Evolutionary conservation across 352 stramenopile genomes (phyloP), one percentile per base, ranked within the genome.

Genomic region (Phytophthora citricola): DNA sequence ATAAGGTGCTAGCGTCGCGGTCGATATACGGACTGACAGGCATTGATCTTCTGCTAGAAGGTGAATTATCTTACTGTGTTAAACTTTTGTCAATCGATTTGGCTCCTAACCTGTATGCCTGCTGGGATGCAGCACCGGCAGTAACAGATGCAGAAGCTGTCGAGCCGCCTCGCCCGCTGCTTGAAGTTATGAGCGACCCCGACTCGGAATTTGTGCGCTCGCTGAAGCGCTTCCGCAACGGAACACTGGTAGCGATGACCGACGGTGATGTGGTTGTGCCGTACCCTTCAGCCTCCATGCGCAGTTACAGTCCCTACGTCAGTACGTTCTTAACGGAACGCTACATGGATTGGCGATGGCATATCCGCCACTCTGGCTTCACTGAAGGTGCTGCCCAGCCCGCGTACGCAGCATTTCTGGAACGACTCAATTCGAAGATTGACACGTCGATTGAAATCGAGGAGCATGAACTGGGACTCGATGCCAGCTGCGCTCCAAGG

Each of bases 251-350:
- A 17, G 86, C 86, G 14, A 89, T 94, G 76, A 87, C 85, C 10
- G 83, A 94, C 22, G 86, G 86, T 26, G 86, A 94, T 38, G 61
- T 92, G 15, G 68, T 92, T 31, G 86, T 94, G 29, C 86, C 83
- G 24, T 92, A 87, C 31, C 68, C 83, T 5, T 92, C 86, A 4
- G 83, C 82, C 7, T 89, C 86, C 32, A 88, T 94, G 55, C 80
- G 79, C 29, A 94, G 79, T 50, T 78, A 81, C 61, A 92, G 83
- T 56, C 85, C 79, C 6, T 94, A 91, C 54, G 69, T 61, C 24
- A 91, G 75, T 32, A 71, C 69, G 2, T 64, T 85, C 38, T 57
- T 91, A 1, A 89, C 66, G 2, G 77, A 87, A 26, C 73, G 72
- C n/a, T 87, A 78, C 52, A 44, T 70, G 22, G 68, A 82, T 27